Conservation (phyloP, 2,329 filamentous ascomycete genomes). For the Claviceps pusilla region DNA sequence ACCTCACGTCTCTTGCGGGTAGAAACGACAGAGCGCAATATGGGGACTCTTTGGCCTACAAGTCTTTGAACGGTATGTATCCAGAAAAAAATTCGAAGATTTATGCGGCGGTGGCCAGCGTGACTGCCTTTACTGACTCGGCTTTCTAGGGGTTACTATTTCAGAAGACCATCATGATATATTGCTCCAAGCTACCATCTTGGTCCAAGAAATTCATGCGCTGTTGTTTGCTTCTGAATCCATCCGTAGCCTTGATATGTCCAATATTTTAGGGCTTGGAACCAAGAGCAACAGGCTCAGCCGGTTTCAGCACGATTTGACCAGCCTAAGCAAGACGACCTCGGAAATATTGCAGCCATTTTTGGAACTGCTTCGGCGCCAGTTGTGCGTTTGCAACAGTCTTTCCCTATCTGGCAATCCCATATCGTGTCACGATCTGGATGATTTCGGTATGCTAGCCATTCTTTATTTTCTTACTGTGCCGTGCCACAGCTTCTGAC, state of each 20-base stretch:
- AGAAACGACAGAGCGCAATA: slow-evolving; percentile 29
- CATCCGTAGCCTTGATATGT: slow-evolving; percentile 38
- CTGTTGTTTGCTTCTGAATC: slow-evolving; percentile 40
- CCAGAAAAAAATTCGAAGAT: background rate
- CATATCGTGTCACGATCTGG: slow-evolving; percentile 30
- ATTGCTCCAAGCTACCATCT: slow-evolving; percentile 32
- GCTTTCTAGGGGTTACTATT: slow-evolving; percentile 27
- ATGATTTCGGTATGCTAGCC: slow-evolving; percentile 28
- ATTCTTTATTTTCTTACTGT: background rate
- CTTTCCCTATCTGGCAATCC: slow-evolving; percentile 35
- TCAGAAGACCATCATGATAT: slow-evolving; percentile 32
- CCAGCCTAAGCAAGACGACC: slow-evolving; percentile 12
- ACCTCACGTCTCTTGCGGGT: slow-evolving; percentile 26
- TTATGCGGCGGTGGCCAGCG: background rate
- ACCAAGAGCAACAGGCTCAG: slow-evolving; percentile 10
- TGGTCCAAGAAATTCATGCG: slow-evolving; percentile 42
- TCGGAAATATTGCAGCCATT: slow-evolving; percentile 33
- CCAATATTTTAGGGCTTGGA: slow-evolving; percentile 24
- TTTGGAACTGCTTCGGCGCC: slow-evolving; percentile 32
- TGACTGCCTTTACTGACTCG: background rate
- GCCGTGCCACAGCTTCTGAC: slow-evolving; percentile 1
- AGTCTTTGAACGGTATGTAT: slow-evolving; percentile 35
- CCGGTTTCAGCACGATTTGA: slow-evolving; percentile 11
- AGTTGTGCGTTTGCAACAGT: slow-evolving; percentile 34
- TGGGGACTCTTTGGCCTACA: slow-evolving; percentile 32